Conservation (phyloP, 2,329 filamentous ascomycete genomes). For the Paecilomyces sp. region DNA sequence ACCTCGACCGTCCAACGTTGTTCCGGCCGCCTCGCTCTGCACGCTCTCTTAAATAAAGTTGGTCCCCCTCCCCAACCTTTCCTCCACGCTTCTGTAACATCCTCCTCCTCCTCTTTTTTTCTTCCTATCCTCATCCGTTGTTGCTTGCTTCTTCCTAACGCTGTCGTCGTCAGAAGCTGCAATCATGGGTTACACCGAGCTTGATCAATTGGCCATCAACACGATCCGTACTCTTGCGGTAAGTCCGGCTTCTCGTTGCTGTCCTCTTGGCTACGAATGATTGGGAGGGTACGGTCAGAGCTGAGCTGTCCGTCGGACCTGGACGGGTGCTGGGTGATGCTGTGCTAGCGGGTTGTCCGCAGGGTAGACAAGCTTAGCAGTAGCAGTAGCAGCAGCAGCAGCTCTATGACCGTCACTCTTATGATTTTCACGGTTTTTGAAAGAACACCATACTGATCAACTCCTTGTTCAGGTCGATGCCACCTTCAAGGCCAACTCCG, state of each 20-base stretch:
- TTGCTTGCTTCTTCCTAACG: slow-evolving; percentile 3
- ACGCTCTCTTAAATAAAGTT: slow-evolving; percentile 9
- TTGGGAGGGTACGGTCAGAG: background rate
- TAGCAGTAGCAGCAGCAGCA: no score
- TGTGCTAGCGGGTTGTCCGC: background rate
- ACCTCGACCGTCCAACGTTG: background rate
- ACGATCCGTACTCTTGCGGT: slow-evolving; percentile 95
- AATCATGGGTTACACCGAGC: slow-evolving; percentile 80
- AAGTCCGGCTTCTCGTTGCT: slow-evolving; percentile 41
- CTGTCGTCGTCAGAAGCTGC: slow-evolving; percentile 22
- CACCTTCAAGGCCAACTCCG: slow-evolving; percentile 90
- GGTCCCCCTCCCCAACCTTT: slow-evolving; percentile 5
- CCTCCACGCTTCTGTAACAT: slow-evolving; percentile 4
- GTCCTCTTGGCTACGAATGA: background rate
- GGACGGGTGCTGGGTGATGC: background rate
- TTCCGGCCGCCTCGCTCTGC: background rate
- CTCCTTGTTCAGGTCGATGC: slow-evolving; percentile 74
- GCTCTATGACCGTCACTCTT: background rate
- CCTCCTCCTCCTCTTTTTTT: background rate
- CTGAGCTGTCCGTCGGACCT: background rate
- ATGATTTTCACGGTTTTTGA: no score
- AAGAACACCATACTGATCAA: slow-evolving; percentile 12
- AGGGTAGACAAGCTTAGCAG: background rate
- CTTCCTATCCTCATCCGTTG: slow-evolving; percentile 2
- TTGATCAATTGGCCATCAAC: slow-evolving; percentile 91